Evolutionary conservation across 352 stramenopile species (phyloP).

Genomic region (Blastocystis sp.): DNA sequence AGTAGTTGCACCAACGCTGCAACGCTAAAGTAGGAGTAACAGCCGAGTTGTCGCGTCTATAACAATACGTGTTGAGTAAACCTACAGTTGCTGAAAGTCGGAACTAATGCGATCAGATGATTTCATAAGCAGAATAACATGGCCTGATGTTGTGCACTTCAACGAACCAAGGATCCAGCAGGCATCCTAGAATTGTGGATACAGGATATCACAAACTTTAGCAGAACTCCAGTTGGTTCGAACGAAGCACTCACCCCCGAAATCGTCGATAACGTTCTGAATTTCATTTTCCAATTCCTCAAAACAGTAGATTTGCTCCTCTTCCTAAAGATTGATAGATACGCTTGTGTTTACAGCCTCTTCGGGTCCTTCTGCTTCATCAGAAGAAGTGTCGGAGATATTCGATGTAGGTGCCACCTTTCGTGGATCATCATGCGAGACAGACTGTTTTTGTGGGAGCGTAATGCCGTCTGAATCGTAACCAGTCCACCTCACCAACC

Average conservation of each 20-base stretch:
- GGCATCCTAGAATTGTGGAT: neutral
- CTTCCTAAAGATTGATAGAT: neutral
- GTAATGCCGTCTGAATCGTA: neutral
- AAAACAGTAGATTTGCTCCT: neutral
- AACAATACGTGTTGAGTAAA: neutral
- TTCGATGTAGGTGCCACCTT: neutral
- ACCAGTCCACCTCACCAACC: neutral
- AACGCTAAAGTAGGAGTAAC: neutral
- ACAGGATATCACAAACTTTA: neutral
- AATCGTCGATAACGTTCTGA: conserved; percentile 1
- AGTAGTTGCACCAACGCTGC: conserved; percentile 47
- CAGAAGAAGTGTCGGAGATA: neutral
- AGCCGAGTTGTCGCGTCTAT: neutral
- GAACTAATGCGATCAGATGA: conserved; percentile 6
- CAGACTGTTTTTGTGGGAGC: neutral
- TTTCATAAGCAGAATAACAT: conserved; percentile 43
- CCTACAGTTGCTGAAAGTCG: neutral
- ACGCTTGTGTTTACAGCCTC: neutral
- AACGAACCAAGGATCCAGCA: conserved; percentile 17
- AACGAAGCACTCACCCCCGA: conserved; percentile 44
- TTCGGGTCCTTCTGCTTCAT: neutral
- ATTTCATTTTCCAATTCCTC: conserved; percentile 24
- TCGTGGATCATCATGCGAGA: conserved; percentile 10
- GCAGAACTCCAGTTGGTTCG: conserved; percentile 38
- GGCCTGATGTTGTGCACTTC: conserved; percentile 33